phyloP scores from a whole-genome alignment of 371 early-diverging fungal genomes.

The Cokeromyces recurvatus region DNA sequence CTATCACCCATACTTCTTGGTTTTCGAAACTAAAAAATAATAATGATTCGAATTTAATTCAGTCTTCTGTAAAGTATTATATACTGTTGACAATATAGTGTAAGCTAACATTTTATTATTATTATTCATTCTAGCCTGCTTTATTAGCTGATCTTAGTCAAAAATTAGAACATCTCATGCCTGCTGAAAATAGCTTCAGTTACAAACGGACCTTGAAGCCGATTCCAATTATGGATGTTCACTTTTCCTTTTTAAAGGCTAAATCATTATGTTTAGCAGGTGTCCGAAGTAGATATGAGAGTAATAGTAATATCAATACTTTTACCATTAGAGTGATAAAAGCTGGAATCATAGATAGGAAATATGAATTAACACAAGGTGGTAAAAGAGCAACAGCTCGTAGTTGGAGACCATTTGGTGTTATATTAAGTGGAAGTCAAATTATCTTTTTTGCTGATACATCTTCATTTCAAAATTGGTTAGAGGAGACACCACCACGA shows the following conservation, averaged over 20 bases:
- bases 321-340: constrained; percentile 65
- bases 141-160: constrained; percentile 25
- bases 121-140: constrained; percentile 7
- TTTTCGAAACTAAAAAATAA: constrained; percentile 28
- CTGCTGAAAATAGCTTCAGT: constrained; percentile 33
- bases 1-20: too few relatives aligned
- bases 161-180: constrained; percentile 36
- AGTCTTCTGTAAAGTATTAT: too few relatives aligned
- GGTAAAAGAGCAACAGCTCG: constrained; percentile 68
- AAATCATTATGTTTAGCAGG: constrained; percentile 37
- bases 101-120: background rate
- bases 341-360: constrained; percentile 65
- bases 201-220: constrained; percentile 28
- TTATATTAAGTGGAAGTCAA: constrained; percentile 74
- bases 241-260: constrained; percentile 36
- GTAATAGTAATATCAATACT: constrained; percentile 22
- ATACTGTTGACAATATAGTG: background rate
- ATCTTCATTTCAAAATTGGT: constrained; percentile 36
- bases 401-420: constrained; percentile 72
- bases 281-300: constrained; percentile 30
- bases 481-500: constrained; percentile 10
- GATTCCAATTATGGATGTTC: constrained; percentile 28
- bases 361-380: constrained; percentile 62
- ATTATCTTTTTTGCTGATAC: constrained; percentile 68
- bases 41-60: background rate